Evolutionary conservation across 2,329 filamentous ascomycete species (phyloP).

Genomic region (Celoporthe dispersa): DNA sequence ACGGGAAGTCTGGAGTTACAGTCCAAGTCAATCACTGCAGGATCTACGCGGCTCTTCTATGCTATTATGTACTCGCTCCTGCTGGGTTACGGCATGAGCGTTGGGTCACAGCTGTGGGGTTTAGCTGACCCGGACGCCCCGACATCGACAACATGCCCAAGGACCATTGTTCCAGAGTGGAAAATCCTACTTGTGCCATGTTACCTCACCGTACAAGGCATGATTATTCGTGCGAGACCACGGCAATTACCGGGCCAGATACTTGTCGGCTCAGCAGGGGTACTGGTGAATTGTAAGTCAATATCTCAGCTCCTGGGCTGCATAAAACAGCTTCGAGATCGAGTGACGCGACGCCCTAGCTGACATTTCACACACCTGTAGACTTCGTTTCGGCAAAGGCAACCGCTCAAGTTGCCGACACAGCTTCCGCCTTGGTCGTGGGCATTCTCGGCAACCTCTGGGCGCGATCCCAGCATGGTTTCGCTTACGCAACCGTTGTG

Average conservation of each 20-base stretch:
- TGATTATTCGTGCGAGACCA: slow-evolving; percentile 24
- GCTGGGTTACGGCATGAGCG: slow-evolving; percentile 25
- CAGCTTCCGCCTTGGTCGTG: slow-evolving; percentile 23
- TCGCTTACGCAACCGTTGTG: slow-evolving; percentile 25
- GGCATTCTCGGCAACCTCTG: slow-evolving; percentile 28
- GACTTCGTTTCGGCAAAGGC: slow-evolving; percentile 29
- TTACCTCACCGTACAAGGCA: slow-evolving; percentile 61
- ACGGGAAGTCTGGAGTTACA: slow-evolving; percentile 23
- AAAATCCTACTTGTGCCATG: slow-evolving; percentile 70
- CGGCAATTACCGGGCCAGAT: slow-evolving; percentile 27
- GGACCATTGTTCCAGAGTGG: slow-evolving; percentile 36
- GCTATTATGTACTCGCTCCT: slow-evolving; percentile 23
- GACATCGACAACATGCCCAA: slow-evolving; percentile 37
- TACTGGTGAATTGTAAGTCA: slow-evolving; percentile 24
- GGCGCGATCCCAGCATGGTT: slow-evolving; percentile 24
- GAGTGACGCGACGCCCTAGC: background rate
- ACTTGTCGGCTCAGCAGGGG: slow-evolving; percentile 25
- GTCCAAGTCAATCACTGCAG: slow-evolving; percentile 22
- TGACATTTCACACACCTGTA: background rate
- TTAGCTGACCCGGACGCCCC: slow-evolving; percentile 38
- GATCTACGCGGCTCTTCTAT: slow-evolving; percentile 23
- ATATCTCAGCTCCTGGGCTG: background rate
- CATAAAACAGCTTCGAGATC: background rate
- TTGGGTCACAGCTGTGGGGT: slow-evolving; percentile 40
- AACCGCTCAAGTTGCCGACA: slow-evolving; percentile 25